These are phyloP conservation scores for Syzygium jambos DNA, from an alignment of 345 rosid species.

Conservation along the genomic window DNA sequence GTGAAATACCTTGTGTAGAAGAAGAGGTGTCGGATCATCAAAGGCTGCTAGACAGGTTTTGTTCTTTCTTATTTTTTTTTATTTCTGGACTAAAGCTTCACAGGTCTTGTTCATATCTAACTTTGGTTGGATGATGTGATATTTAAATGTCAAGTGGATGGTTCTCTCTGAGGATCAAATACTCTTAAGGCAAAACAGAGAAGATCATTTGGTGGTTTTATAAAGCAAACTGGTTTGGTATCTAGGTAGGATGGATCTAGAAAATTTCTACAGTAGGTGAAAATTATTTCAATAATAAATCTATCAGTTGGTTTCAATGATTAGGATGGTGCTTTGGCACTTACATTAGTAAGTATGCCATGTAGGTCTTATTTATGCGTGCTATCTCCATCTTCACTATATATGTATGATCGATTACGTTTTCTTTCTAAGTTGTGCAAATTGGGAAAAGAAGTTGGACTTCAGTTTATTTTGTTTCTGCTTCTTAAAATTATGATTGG, in stretches of 20 bases:
- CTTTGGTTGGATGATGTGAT: background rate
- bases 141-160: background rate
- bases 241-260: background rate
- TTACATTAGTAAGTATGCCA: background rate
- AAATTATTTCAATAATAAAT: background rate
- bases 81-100: background rate
- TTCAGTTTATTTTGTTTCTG: background rate
- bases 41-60: constrained; percentile 38
- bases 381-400: background rate
- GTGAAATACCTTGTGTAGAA: constrained; percentile 48
- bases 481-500: background rate
- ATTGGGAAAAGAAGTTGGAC: background rate
- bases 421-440: background rate
- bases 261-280: background rate
- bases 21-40: constrained; percentile 61
- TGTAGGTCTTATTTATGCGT: background rate
- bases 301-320: background rate
- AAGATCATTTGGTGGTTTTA: background rate
- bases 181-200: background rate
- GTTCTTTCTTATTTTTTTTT: background rate
- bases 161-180: background rate
- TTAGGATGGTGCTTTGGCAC: background rate
- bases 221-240: background rate
- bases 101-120: background rate
- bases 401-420: background rate